Evolutionary conservation across 345 rosid species (phyloP).

Genomic region (Eutrema heterophyllum): DNA sequence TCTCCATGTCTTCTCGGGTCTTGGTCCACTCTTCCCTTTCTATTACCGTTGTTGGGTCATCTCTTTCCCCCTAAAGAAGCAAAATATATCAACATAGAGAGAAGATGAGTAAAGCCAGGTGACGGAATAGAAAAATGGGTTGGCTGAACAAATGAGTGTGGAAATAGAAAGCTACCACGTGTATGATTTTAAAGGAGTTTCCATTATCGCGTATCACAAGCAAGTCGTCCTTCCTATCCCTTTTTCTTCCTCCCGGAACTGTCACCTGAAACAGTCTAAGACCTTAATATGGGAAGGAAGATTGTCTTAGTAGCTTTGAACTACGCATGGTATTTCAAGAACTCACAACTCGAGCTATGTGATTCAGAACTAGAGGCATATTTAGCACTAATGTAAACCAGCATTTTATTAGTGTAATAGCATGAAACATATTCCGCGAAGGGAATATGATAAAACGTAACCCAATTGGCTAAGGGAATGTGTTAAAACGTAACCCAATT

Average conservation of each 20-base stretch:
- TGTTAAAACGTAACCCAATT: not conserved
- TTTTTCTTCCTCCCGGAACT: slow-evolving; percentile 69
- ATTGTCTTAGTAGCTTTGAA: not conserved
- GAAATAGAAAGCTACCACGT: slow-evolving; percentile 39
- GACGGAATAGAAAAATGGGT: not conserved
- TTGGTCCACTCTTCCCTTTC: slow-evolving; percentile 85
- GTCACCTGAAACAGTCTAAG: slow-evolving; percentile 55
- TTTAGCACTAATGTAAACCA: not conserved
- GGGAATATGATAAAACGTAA: not conserved
- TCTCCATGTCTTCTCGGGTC: slow-evolving; percentile 80
- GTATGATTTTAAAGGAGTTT: slow-evolving; percentile 68
- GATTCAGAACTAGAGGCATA: not conserved
- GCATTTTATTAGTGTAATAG: not conserved
- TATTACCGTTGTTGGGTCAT: slow-evolving; percentile 71
- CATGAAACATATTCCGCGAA: not conserved
- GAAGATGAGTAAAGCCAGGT: not conserved
- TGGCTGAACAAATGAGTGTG: not conserved
- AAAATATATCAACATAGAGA: not conserved
- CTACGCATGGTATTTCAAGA: not conserved
- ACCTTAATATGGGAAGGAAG: slow-evolving; percentile 1
- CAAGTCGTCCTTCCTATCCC: slow-evolving; percentile 80
- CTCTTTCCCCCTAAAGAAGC: slow-evolving; percentile 56
- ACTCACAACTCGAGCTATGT: not conserved
- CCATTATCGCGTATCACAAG: slow-evolving; percentile 84
- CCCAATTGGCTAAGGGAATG: not conserved